A percentile compares a stretch with the other conserved stretches of the same genome.
These are phyloP conservation scores for Phaeosphaeria sp. DNA, from an alignment of 2,329 filamentous ascomycete species.

Conservation along the genomic window DNA sequence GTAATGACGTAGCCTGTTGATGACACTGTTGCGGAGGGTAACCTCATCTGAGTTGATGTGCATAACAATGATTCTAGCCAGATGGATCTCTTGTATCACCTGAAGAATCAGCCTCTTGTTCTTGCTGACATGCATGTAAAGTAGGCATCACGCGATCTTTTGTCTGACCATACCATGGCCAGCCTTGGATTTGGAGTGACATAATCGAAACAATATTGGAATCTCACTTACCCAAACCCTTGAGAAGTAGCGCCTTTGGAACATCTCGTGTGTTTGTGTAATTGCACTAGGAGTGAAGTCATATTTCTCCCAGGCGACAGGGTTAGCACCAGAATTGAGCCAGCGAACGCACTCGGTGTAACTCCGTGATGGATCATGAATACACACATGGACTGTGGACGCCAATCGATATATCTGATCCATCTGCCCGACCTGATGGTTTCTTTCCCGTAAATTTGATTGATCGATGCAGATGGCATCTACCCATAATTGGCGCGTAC, in stretches of 20 bases:
- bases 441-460: constrained; percentile 16
- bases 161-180: not conserved
- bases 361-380: not conserved
- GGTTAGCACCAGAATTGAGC: not conserved
- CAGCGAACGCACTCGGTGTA: not conserved
- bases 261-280: not conserved
- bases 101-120: not conserved
- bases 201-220: too few relatives aligned
- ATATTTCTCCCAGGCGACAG: not conserved
- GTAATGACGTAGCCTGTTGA: too few relatives aligned
- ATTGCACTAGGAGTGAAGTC: not conserved
- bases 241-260: constrained; percentile 13
- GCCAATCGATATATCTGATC: constrained; percentile 14
- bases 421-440: constrained; percentile 24
- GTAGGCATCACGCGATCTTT: too few relatives aligned
- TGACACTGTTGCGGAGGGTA: too few relatives aligned
- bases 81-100: constrained; percentile 19
- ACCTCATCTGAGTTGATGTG: constrained; percentile 2
- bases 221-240: constrained; percentile 16
- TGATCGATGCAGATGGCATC: constrained; percentile 28
- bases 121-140: not conserved
- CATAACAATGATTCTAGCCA: constrained; percentile 11
- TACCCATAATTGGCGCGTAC: not conserved
- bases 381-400: not conserved
- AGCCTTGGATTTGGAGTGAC: not conserved